Evolutionary conservation across 2,329 filamentous ascomycete species (phyloP).

Genomic region (Phaeomoniella chlamydospora): DNA sequence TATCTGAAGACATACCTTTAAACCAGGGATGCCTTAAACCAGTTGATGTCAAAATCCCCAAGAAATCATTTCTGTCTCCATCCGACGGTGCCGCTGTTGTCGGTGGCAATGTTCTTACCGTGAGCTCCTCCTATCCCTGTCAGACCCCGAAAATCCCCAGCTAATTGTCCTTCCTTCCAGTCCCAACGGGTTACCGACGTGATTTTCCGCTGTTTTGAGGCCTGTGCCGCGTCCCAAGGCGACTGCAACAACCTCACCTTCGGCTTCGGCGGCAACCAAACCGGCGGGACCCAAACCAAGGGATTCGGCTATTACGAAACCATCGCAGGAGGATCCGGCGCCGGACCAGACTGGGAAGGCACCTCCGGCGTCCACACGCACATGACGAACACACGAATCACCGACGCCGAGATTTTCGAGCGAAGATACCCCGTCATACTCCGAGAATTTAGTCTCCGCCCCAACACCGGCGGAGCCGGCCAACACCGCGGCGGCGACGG

Average conservation of each 20-base stretch:
- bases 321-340: conserved; percentile 67
- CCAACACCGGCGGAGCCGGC: conserved; percentile 51
- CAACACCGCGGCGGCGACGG: conserved; percentile 61
- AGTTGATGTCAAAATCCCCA: conserved; percentile 59
- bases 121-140: too few species aligned
- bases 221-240: conserved; percentile 65
- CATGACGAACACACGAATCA: conserved; percentile 82
- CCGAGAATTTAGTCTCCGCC: conserved; percentile 54
- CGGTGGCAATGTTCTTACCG: conserved; percentile 69
- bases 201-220: conserved; percentile 64
- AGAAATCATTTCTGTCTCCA: conserved; percentile 58
- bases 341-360: conserved; percentile 61
- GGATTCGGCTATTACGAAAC: conserved; percentile 85
- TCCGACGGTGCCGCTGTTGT: conserved; percentile 67
- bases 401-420: conserved; percentile 71
- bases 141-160: too few species aligned
- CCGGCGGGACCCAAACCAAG: conserved; percentile 18
- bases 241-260: conserved; percentile 79
- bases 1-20: conserved; percentile 67
- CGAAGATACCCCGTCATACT: conserved; percentile 64
- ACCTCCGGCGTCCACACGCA: conserved; percentile 67
- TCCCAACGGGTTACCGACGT: conserved; percentile 71
- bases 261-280: conserved; percentile 56
- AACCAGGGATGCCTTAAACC: conserved; percentile 76
- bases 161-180: too few species aligned